Base-by-base conservation (phyloP, 805 yeast species). In the Zygoascus tannicola region DNA sequence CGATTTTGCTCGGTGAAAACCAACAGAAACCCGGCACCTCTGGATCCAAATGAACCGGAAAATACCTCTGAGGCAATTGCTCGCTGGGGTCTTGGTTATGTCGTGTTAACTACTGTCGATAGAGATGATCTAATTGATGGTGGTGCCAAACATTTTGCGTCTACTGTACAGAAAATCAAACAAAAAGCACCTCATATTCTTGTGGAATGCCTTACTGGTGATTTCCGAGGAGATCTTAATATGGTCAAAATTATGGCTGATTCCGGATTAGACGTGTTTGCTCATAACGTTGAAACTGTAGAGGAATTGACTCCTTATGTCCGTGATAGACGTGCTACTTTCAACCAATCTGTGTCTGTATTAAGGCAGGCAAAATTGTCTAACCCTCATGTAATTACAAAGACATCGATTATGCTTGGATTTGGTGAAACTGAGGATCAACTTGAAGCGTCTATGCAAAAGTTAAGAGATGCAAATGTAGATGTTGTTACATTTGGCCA, bases 401-500 rank as follows among this genome's bases (percentile, higher is more conserved):
- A 92, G 63, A 87, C 97, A 0, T 88, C 97, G 1, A 55, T 92
- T 45, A 92, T 92, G 99, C 74, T 92, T 40, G 99, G 99, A 4
- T 75, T 92, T 46, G 98, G 99, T 34, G 99, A 92, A 64, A 78
- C 88, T 1, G 97, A 92, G 57, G 95, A 81, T 43, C 97, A 92
- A 65, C 63, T 92, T 10, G 60, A 79, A 59, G 80, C 77, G 51
- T 80, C 97, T 0, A 62, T 92, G 56, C 70, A 64, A 49, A 94
- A 85, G 60, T 69, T 94, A 53, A 75, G 97, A 50, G 77, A 67
- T 16, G 74, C 81, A 36, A 67, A 73, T 5, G 92, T 94, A 62
- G 97, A 92, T 58, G 95, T 92, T 40, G 96, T 92, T 15, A 92
- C 99, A 0, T 92, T 92, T 65, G 99, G 99, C 32, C 99, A 92